These are phyloP conservation scores for Primulina eburnea DNA, from an alignment of 257 asterid genomes.

Conservation along the genomic window DNA sequence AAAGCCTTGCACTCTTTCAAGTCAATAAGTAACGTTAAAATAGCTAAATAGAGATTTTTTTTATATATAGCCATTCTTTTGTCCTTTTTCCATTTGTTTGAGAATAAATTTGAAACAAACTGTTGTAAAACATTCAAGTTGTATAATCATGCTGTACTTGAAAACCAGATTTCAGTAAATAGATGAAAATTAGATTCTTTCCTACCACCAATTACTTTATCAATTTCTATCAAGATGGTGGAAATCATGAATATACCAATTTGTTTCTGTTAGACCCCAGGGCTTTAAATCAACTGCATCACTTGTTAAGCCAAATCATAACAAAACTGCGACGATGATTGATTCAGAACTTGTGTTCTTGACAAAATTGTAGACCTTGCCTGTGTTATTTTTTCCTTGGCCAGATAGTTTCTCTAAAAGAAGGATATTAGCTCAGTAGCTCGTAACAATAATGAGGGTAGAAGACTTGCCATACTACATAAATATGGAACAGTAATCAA, in stretches of 20 bases:
- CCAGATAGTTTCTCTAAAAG: no score
- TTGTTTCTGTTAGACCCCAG: not conserved
- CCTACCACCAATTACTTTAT: not conserved
- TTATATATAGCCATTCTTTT: conserved; percentile 39
- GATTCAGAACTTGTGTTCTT: no score
- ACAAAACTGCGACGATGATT: no score
- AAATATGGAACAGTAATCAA: no score
- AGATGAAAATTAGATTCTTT: conserved; percentile 8
- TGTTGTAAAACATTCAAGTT: conserved; percentile 18
- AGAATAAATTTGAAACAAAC: conserved; percentile 8
- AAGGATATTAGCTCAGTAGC: no score
- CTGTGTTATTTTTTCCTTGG: no score
- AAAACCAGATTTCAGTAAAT: conserved; percentile 1
- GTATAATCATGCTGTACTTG: conserved; percentile 10
- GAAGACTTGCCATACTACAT: not conserved
- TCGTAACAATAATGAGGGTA: no score
- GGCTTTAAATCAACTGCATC: not conserved
- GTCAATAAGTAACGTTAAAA: conserved; percentile 25
- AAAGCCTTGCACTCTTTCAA: conserved; percentile 88
- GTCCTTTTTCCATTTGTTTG: conserved; percentile 26
- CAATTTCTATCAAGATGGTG: not conserved
- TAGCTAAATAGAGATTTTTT: not conserved
- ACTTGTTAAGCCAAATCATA: no score
- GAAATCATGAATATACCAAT: not conserved
- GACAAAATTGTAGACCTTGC: no score